Percentiles rank a stretch among this genome's conserved stretches.
These are phyloP conservation scores for Rhynchospora tenuis DNA, from an alignment of 176 grass and related monocot species.

Conservation along the genomic window DNA sequence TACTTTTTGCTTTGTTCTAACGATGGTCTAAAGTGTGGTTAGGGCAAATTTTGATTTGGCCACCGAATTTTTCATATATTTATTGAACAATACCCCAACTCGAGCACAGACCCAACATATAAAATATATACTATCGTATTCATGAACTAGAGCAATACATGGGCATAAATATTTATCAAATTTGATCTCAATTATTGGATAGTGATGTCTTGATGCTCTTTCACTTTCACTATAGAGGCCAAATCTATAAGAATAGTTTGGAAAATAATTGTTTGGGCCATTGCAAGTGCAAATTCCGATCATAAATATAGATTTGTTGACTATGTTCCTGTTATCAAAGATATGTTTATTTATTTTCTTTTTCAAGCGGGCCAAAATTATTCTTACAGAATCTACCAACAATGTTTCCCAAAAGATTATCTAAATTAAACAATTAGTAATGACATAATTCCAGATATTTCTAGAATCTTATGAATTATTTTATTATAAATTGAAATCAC, in stretches of 20 bases:
- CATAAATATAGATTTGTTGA: too few relatives aligned
- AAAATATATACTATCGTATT: background rate
- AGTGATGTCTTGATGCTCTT: background rate
- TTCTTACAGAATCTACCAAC: background rate
- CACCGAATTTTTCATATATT: background rate
- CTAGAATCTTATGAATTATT: background rate
- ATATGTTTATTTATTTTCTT: too few relatives aligned
- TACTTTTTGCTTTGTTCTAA: constrained; percentile 7
- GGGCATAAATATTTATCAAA: background rate
- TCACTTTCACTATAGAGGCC: background rate
- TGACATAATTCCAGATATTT: background rate
- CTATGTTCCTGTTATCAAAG: too few relatives aligned
- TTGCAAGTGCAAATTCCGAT: too few relatives aligned
- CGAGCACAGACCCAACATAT: background rate
- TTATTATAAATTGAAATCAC: too few relatives aligned
- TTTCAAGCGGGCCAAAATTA: background rate
- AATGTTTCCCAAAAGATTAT: background rate
- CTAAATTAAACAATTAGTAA: background rate
- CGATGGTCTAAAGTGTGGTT: background rate
- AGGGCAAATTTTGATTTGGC: background rate
- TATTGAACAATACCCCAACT: background rate
- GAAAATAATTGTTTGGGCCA: background rate
- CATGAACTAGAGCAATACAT: background rate
- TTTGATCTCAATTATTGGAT: constrained; percentile 6
- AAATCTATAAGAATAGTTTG: background rate